Conservation (phyloP, 169 alveolate genomes). For the Plasmodium adleri region DNA sequence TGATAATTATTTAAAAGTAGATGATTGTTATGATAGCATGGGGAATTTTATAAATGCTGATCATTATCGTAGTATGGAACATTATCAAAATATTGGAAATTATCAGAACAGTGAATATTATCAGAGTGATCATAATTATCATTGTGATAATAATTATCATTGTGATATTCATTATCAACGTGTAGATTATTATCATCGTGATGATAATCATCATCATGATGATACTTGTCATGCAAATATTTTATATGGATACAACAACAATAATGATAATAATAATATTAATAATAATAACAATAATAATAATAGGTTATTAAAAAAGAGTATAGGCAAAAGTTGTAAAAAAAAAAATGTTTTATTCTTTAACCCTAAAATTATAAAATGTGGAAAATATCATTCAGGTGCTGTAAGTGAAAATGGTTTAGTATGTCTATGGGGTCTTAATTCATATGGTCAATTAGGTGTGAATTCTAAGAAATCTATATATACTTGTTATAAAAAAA, state of each 20-base stretch:
- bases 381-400: slow-evolving; percentile 70
- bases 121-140: too few species aligned
- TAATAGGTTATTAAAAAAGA: too few species aligned
- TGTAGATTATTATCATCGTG: too few species aligned
- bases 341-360: not conserved
- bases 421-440: slow-evolving; percentile 65
- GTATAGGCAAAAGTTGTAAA: too few species aligned
- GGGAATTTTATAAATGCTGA: too few species aligned
- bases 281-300: slow-evolving; percentile 3
- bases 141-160: too few species aligned
- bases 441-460: slow-evolving; percentile 51
- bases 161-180: too few species aligned
- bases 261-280: not conserved
- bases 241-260: not conserved
- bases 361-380: slow-evolving; percentile 28
- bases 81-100: too few species aligned
- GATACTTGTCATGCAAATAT: too few species aligned
- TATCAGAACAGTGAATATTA: too few species aligned
- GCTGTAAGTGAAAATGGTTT: slow-evolving; percentile 51
- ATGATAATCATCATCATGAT: too few species aligned
- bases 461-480: slow-evolving; percentile 40
- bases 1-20: slow-evolving; percentile 7
- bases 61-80: too few species aligned
- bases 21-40: not conserved
- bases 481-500: slow-evolving; percentile 33